Evolutionary conservation across 495 filamentous ascomycete genomes (phyloP).

Genomic region (Alectoria sarmentosa): DNA sequence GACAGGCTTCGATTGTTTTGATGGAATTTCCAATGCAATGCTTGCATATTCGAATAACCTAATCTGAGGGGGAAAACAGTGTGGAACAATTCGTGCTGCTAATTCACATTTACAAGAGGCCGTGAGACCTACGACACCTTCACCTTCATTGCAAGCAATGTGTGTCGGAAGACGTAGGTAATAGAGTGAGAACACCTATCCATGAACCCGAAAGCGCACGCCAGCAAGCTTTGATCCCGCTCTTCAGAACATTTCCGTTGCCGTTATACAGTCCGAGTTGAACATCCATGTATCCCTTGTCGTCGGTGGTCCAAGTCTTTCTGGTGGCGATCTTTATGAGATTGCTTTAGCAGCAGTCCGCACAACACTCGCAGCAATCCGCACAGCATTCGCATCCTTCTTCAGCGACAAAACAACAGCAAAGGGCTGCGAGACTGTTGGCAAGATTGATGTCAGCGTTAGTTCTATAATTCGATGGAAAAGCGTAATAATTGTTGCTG

Average conservation of each 20-base stretch:
- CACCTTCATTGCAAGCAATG: constrained; percentile 2
- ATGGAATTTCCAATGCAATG: not conserved
- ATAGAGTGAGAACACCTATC: not conserved
- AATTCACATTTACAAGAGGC: constrained; percentile 1
- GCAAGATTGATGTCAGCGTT: constrained; percentile 18
- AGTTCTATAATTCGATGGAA: not conserved
- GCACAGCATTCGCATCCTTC: constrained; percentile 73
- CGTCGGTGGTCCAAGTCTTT: not conserved
- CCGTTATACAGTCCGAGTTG: not conserved
- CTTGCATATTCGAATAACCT: not conserved
- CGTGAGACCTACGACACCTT: not conserved
- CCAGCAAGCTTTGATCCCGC: not conserved
- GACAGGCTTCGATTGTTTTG: not conserved
- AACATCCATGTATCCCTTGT: not conserved
- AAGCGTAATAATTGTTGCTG: not conserved
- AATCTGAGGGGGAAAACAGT: not conserved
- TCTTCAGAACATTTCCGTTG: not conserved
- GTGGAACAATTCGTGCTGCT: not conserved
- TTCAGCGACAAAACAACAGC: constrained; percentile 74
- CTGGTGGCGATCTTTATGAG: not conserved
- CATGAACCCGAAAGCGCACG: not conserved
- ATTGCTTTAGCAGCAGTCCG: constrained; percentile 17
- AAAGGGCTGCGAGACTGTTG: constrained; percentile 56
- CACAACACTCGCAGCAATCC: constrained; percentile 56
- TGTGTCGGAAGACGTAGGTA: not conserved